Evolutionary conservation across 1,284 basidiomycete genomes (phyloP).

Genomic region (Cystobasidium pallidum): DNA sequence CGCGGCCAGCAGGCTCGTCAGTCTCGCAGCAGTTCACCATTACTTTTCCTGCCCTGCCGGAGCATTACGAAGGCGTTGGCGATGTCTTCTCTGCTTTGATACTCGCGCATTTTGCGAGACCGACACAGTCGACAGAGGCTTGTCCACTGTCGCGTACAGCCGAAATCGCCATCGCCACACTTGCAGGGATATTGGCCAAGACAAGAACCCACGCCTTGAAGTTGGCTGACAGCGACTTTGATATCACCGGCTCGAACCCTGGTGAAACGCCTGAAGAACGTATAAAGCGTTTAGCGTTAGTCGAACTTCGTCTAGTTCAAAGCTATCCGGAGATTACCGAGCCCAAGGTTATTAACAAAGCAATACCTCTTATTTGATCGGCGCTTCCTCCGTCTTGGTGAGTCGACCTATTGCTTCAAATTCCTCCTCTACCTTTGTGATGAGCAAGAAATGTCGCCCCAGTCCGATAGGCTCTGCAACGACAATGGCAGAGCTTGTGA

Average conservation of each 20-base stretch:
- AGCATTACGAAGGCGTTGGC: constrained; percentile 95
- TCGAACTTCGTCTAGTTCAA: constrained; percentile 80
- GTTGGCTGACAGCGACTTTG: constrained; percentile 56
- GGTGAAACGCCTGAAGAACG: constrained; percentile 60
- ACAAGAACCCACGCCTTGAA: constrained; percentile 66
- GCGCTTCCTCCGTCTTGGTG: neutral
- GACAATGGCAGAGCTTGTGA: constrained; percentile 37
- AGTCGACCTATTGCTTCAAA: neutral
- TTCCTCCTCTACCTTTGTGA: constrained; percentile 20
- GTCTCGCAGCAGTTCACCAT: constrained; percentile 64
- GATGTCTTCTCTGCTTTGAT: constrained; percentile 95
- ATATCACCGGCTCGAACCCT: constrained; percentile 55
- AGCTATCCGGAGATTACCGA: constrained; percentile 65
- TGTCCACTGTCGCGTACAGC: constrained; percentile 64
- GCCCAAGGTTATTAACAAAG: constrained; percentile 48
- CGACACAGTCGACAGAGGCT: constrained; percentile 53
- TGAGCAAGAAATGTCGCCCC: constrained; percentile 52
- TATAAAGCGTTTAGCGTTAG: constrained; percentile 80
- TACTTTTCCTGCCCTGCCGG: constrained; percentile 76
- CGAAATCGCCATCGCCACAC: constrained; percentile 71
- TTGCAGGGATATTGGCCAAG: constrained; percentile 76
- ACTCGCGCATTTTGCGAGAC: constrained; percentile 70
- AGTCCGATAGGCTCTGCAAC: constrained; percentile 50
- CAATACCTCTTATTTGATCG: constrained; percentile 43
- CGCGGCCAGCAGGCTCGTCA: constrained; percentile 45